Evolutionary conservation across 352 stramenopile genomes (phyloP), one percentile per base, ranked within the genome.

Genomic region (Pythium phragmitis): DNA sequence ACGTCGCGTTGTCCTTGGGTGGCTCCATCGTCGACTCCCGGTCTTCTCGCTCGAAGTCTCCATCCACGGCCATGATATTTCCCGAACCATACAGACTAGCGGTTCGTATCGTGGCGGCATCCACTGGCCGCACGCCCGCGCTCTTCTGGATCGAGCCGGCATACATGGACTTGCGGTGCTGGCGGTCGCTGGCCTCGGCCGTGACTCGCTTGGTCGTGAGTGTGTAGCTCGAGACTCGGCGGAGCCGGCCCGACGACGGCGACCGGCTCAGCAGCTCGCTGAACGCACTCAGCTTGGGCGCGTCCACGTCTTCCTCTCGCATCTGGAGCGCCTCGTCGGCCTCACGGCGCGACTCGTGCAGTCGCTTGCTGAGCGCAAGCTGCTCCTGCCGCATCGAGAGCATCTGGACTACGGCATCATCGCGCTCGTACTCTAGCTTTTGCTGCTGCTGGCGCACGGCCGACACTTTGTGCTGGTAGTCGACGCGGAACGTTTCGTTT

Each of bases 261-360:
- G 52, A 70, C 2, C 52, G 50, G 43, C 63, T 41, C 33, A 65
- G 46, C 23, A 82, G 36, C 39, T 87, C 73, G 26, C 59, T 72
- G 49, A 87, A 89, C 4, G 88, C 43, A 5, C 71, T 77, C 17
- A 67, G 70, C 28, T 77, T 82, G 6, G 68, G 77, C 42, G 76
- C 76, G 45, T 88, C 67, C 1, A 79, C 56, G 30, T 93, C 84
- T 75, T 93, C 84, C 74, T 93, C 84, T 3, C 84, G 74, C 82
- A 93, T 93, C 26, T 63, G 51, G 0, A 93, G 62, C 7, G 67
- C 41, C 43, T 90, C 84, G 2, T 70, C 39, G 0, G 72, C 72
- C 47, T 91, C 82, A 7, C 64, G 67, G 11, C 72, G 69, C 45
- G 66, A 78, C 2, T 82, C 69, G 43, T 77, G 57, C 0, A 92